Base-by-base conservation (phyloP, 768 basidiomycete species). In the Mycena belliarum region DNA sequence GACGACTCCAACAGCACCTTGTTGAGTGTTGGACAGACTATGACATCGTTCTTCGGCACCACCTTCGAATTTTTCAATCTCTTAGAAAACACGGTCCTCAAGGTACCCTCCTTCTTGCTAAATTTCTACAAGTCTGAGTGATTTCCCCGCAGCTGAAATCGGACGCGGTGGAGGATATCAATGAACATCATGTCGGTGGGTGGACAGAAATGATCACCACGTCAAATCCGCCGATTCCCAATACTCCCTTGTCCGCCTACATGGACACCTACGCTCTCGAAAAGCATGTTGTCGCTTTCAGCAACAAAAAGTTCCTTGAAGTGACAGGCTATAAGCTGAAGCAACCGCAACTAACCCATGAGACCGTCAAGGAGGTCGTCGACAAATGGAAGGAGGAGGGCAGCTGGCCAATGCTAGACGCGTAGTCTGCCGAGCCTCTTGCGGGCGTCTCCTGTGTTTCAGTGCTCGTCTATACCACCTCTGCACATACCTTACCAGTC, bases 331-430 rank as follows among this genome's bases (percentile, higher is more conserved):
- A 91, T 70, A 73, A 80, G 60, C 73, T 92, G 46, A 81, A 78
- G 62, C 75, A 75, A 32, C 90, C 93, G 1, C 65, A 79, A 33
- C 85, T 93, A 66, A 79, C 77, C 64, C 81, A 81, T 44, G 84
- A 84, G 18, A 75, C 80, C 8, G 68, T 94, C 51, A 74, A 77
- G 66, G 90, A 93, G 55, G 78, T 91, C 28, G 81, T 94, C 32
- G 86, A 88, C 65, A 88, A 88, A 69, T 93, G 88, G 85, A 91
- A 88, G 68, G 84, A 72, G 15, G 92, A 94, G 64, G 84, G 86
- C 24, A 73, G 66, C 54, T 84, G 81, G 80, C 82, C 82, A n/a
- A 75, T 69, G 49, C 67, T 76, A 52, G 65, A 72, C 21, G 72
- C 54, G 15, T 60, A 51, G 20, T n/a, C n/a, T n/a, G n/a, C n/a